Conservation (phyloP, 768 basidiomycete species). For the Naematelia encephala region DNA sequence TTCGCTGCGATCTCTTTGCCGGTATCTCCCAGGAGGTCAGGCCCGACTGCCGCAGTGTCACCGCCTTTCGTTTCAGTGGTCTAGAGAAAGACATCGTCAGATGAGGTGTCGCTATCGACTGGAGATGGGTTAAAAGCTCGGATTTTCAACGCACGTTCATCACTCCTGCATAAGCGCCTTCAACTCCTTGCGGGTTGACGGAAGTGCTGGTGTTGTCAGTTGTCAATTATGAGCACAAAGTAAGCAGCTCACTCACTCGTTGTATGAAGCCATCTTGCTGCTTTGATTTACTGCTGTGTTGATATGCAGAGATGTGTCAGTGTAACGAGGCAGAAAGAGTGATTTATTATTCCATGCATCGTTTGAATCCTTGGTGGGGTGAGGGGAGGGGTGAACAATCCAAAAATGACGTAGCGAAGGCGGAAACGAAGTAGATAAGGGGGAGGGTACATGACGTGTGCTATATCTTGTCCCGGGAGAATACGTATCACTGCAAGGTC, state of each 20-base stretch:
- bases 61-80: background rate
- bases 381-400: too few relatives aligned
- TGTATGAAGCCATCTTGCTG: background rate
- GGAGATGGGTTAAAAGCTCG: background rate
- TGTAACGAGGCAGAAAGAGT: background rate
- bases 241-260: background rate
- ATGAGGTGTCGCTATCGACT: too few relatives aligned
- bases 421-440: background rate
- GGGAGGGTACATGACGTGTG: too few relatives aligned
- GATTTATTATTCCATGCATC: background rate
- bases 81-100: background rate
- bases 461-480: background rate
- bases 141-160: slow-evolving; percentile 15
- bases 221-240: too few relatives aligned
- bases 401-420: background rate
- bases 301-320: background rate
- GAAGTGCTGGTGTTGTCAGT: slow-evolving; percentile 15
- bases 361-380: background rate
- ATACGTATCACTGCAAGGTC: background rate
- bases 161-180: slow-evolving; percentile 20
- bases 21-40: background rate
- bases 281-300: background rate
- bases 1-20: background rate
- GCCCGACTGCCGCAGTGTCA: background rate
- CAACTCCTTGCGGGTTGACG: slow-evolving; percentile 13